Base-by-base conservation (phyloP, 345 rosid species). In the Rhodomyrtus tomentosa region DNA sequence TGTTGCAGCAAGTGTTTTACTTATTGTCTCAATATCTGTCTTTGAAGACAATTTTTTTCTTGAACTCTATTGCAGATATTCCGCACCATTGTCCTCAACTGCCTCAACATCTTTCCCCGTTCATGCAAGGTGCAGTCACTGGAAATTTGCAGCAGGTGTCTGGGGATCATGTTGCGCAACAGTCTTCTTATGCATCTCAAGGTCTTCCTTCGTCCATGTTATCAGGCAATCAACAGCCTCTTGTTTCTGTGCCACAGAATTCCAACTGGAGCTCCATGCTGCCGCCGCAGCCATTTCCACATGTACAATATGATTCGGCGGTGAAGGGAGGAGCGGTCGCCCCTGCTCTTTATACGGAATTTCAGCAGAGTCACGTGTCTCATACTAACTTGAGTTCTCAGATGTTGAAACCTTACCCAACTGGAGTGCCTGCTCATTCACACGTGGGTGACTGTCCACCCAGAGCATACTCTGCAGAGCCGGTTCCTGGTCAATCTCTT, bases 391-490 rank as follows among this genome's bases (percentile, higher is more conserved):
- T 88, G 83, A 87, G 88, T 51, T 68, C 90, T 81, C 89, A 90
- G 82, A 76, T 52, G 51, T 86, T 84, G 83, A 85, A 87, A 80
- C 88, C 88, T 22, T 84, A 88, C 76, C 83, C 85, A 22, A 87
- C 88, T 85, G 89, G 84, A 83, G 82, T 87, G 73, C 86, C 80
- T 53, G 81, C 86, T 86, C 81, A 59, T 81, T 89, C 89, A 45
- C 87, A 81, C 84, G 88, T 83, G 90, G 84, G 87, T 82, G 87
- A 86, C 81, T 88, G 87, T 80, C 91, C 87, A 62, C 88, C 85
- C 82, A 87, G 13, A 81, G 85, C 85, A 42, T 85, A 82, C 85
- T 48, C 87, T 80, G 74, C 82, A 51, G 48, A 83, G 79, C 84
- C 6, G 13, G 76, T 68, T 36, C 76, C 76, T 36, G 76, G 76